Conservation (phyloP, 2,329 filamentous ascomycete genomes). For the Microdochium nivale region DNA sequence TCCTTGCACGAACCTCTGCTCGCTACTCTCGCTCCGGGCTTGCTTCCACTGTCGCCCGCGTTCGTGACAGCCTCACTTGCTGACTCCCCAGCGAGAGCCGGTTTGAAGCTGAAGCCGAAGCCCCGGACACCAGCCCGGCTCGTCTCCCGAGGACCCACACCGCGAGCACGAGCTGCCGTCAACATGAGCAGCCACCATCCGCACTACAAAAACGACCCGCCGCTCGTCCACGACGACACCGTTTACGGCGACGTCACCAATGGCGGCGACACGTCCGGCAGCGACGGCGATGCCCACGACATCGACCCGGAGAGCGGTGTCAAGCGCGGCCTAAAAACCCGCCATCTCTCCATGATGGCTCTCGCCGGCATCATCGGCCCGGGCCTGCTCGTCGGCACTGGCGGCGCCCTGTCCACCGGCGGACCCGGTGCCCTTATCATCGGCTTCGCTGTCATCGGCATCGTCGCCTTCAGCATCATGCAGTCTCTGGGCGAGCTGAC, state of each 20-base stretch:
- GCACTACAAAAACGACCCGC: not conserved
- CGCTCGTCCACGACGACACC: not conserved
- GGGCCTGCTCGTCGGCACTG: slow-evolving; percentile 63
- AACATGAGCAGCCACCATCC: not conserved
- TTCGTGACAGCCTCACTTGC: too few species aligned
- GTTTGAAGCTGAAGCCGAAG: too few species aligned
- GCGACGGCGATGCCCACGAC: slow-evolving; percentile 24
- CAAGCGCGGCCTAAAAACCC: slow-evolving; percentile 55
- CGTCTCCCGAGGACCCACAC: too few species aligned
- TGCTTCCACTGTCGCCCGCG: too few species aligned
- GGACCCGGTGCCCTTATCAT: slow-evolving; percentile 66
- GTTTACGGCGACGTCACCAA: slow-evolving; percentile 7
- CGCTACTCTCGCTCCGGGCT: too few species aligned
- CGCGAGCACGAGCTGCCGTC: not conserved
- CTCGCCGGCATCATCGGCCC: slow-evolving; percentile 58
- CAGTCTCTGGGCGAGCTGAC: slow-evolving; percentile 69
- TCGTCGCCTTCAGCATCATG: slow-evolving; percentile 61
- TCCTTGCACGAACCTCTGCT: too few species aligned
- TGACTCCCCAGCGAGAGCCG: too few species aligned
- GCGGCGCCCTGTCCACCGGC: slow-evolving; percentile 58
- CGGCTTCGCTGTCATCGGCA: slow-evolving; percentile 63
- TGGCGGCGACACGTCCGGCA: slow-evolving; percentile 25
- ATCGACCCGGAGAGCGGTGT: slow-evolving; percentile 56
- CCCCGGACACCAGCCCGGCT: too few species aligned
- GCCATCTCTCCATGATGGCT: slow-evolving; percentile 57